Conservation (phyloP, 441 rosid genomes). For the Pelargonium cotyledonis region DNA sequence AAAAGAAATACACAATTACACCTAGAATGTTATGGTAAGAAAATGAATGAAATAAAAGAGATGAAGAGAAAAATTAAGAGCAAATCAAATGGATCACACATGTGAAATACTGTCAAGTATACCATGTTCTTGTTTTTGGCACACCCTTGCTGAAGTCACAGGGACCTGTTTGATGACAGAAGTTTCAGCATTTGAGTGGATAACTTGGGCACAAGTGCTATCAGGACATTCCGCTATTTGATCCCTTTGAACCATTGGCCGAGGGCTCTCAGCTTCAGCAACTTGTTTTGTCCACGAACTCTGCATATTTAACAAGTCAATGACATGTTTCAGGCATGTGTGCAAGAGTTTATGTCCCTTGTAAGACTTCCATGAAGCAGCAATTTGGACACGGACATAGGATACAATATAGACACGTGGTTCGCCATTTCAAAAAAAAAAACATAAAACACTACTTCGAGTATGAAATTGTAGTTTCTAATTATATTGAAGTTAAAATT, state of each 20-base stretch:
- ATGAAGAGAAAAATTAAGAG: neutral
- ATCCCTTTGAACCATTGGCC: conserved; percentile 32
- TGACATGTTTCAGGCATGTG: too few relatives aligned
- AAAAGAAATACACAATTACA: neutral
- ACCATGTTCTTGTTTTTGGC: conserved; percentile 35
- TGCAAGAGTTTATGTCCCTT: too few relatives aligned
- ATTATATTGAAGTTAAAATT: too few relatives aligned
- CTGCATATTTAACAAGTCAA: conserved; percentile 24
- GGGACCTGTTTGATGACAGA: conserved; percentile 33
- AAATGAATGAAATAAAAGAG: neutral
- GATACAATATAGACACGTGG: too few relatives aligned
- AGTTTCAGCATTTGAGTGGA: conserved; percentile 45
- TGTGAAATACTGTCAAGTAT: neutral
- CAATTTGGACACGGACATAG: too few relatives aligned
- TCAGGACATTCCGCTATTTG: conserved; percentile 44
- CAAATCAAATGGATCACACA: neutral
- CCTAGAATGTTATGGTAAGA: neutral
- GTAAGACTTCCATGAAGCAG: too few relatives aligned
- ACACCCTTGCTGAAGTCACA: conserved; percentile 22
- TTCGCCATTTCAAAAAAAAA: too few relatives aligned
- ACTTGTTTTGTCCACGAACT: conserved; percentile 61
- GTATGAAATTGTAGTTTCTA: too few relatives aligned
- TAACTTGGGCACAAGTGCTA: conserved; percentile 62
- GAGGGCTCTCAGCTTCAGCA: conserved; percentile 44
- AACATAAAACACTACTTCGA: too few relatives aligned